Conservation (phyloP, 495 filamentous ascomycete species). For the Penicillium alfredii region DNA sequence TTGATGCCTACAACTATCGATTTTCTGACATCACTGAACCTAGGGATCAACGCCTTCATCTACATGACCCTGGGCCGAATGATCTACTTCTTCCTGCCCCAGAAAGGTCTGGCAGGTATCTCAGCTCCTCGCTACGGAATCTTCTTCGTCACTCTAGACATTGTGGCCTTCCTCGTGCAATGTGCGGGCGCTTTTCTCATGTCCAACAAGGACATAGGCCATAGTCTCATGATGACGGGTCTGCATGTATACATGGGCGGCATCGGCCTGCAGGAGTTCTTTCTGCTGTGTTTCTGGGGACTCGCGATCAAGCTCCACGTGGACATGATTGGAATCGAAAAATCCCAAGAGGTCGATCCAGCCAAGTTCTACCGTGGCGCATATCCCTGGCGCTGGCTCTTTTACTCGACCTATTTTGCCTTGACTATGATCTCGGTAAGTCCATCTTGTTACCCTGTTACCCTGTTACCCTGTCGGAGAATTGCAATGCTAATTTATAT, state of each 20-base stretch:
- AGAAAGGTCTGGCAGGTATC: slow-evolving; percentile 41
- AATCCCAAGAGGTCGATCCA: slow-evolving; percentile 25
- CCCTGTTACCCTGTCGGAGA: too few species aligned
- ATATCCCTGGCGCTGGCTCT: slow-evolving; percentile 34
- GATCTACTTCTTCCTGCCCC: slow-evolving; percentile 44
- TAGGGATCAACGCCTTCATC: slow-evolving; percentile 54
- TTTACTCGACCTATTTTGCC: slow-evolving; percentile 46
- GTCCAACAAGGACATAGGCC: slow-evolving; percentile 8
- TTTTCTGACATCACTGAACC: neutral
- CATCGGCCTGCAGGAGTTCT: slow-evolving; percentile 53
- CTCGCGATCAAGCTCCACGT: slow-evolving; percentile 46
- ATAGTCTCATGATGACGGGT: slow-evolving; percentile 31
- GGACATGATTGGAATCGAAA: slow-evolving; percentile 32
- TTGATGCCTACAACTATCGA: neutral
- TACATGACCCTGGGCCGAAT: slow-evolving; percentile 65
- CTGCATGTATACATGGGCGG: slow-evolving; percentile 49
- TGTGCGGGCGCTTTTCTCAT: slow-evolving; percentile 39
- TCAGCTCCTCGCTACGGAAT: slow-evolving; percentile 26
- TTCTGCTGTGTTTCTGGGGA: slow-evolving; percentile 48
- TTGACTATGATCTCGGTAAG: slow-evolving; percentile 49
- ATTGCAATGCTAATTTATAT: too few species aligned
- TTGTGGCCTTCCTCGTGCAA: slow-evolving; percentile 61
- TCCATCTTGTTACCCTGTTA: too few species aligned
- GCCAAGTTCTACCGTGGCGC: slow-evolving; percentile 14
- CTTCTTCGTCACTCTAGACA: slow-evolving; percentile 59